phyloP scores from a whole-genome alignment of 139 green algal genomes.

The Microglena sp. region DNA sequence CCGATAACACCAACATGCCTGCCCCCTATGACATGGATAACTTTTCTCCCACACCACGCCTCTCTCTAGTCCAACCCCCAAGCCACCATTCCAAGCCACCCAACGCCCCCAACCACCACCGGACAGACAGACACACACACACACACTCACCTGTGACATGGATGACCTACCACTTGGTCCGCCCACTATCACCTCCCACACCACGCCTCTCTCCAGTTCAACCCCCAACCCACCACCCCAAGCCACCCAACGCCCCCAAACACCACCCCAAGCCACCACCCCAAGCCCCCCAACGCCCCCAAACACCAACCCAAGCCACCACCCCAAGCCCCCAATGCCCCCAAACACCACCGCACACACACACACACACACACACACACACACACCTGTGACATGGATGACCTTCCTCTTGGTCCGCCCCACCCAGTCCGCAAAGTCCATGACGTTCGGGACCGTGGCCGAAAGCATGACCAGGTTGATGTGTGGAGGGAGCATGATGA shows the following conservation, averaged over 20 bases:
- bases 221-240: too few relatives aligned
- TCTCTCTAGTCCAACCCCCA: too few relatives aligned
- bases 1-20: not conserved
- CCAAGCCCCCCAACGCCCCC: too few relatives aligned
- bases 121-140: not conserved
- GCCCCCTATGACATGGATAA: too few relatives aligned
- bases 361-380: not conserved
- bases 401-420: slow-evolving; percentile 83
- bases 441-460: slow-evolving; percentile 93
- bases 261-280: too few relatives aligned
- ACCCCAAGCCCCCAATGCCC: not conserved
- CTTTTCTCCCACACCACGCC: too few relatives aligned
- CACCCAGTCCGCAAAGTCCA: slow-evolving; percentile 98
- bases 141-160: slow-evolving; percentile 61
- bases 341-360: not conserved
- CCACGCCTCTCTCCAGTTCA: too few relatives aligned
- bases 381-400: slow-evolving; percentile 65
- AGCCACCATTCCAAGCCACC: too few relatives aligned
- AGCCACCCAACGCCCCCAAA: too few relatives aligned
- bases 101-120: not conserved
- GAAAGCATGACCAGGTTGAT: slow-evolving; percentile 88
- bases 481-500: slow-evolving; percentile 97
- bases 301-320: too few relatives aligned
- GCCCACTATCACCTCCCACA: too few relatives aligned
- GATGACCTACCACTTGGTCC: slow-evolving; percentile 75